phyloP scores from a whole-genome alignment of 1,284 basidiomycete species.

The Polyporus tsugae region DNA sequence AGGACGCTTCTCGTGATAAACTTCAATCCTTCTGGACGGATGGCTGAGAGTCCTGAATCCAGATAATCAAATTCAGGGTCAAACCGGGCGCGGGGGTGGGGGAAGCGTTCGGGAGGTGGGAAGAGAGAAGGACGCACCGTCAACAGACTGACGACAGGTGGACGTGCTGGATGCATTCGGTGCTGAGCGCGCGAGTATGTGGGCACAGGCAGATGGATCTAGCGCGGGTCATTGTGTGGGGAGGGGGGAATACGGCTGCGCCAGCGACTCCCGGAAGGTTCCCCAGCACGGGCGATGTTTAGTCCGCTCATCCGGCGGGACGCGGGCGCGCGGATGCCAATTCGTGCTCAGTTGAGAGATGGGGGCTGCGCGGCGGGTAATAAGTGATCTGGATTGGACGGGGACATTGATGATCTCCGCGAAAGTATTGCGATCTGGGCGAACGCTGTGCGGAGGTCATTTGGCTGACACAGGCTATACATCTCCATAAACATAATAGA shows the following conservation, averaged over 20 bases:
- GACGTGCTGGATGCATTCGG: not conserved
- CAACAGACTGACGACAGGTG: not conserved
- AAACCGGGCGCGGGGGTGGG: constrained; percentile 12
- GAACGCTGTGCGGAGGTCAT: constrained; percentile 3
- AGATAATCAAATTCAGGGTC: constrained; percentile 32
- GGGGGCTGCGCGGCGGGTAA: not conserved
- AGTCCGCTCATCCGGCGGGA: not conserved
- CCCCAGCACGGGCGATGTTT: not conserved
- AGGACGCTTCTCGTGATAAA: constrained; percentile 17
- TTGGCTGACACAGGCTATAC: constrained; percentile 3
- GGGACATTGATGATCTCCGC: constrained; percentile 13
- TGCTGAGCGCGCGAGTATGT: constrained; percentile 1
- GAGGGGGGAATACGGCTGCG: not conserved
- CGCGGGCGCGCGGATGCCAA: constrained; percentile 15
- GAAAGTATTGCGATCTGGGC: not conserved
- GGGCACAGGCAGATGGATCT: not conserved
- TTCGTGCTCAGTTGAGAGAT: not conserved
- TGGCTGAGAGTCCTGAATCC: constrained; percentile 1
- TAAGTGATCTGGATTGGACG: constrained; percentile 1
- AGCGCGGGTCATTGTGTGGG: not conserved
- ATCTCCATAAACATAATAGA: constrained; percentile 5
- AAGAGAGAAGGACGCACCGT: not conserved
- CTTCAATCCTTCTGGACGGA: not conserved
- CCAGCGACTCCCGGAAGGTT: not conserved
- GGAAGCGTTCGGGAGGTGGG: not conserved